Conservation (phyloP, 139 green algal species). For the Diplosphaera chodatii region DNA sequence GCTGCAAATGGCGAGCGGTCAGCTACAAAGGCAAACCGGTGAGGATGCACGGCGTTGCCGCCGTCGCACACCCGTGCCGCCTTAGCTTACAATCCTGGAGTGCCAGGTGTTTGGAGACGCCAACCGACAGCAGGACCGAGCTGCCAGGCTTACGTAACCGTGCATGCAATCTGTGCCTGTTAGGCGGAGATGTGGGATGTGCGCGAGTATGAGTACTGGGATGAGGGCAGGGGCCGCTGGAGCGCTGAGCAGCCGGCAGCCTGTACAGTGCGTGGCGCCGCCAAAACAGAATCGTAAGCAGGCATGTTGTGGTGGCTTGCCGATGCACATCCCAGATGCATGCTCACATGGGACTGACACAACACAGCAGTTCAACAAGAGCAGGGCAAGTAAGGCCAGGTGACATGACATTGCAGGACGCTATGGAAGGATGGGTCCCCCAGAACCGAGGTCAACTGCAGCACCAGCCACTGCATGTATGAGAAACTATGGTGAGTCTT, state of each 20-base stretch:
- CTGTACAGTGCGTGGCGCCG: slow-evolving; percentile 32
- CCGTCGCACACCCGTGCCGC: no score
- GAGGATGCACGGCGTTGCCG: no score
- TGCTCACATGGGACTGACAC: no score
- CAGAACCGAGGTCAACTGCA: slow-evolving; percentile 49
- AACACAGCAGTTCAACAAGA: no score
- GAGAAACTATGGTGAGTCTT: slow-evolving; percentile 42
- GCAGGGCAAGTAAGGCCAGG: no score
- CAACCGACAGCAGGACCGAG: no score
- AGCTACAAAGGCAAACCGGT: not conserved
- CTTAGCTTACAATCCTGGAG: no score
- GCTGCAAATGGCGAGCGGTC: slow-evolving; percentile 65
- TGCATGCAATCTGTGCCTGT: no score
- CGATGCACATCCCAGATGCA: no score
- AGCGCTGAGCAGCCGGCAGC: slow-evolving; percentile 27
- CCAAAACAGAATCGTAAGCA: not conserved
- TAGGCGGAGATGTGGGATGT: slow-evolving; percentile 26
- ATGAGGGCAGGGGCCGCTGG: slow-evolving; percentile 34
- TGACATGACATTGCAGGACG: not conserved
- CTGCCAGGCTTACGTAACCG: no score
- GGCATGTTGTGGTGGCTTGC: no score
- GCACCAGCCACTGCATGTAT: slow-evolving; percentile 38
- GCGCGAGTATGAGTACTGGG: slow-evolving; percentile 57
- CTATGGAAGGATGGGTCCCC: slow-evolving; percentile 33
- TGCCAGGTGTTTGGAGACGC: no score